A percentile compares a stretch with the other conserved stretches of the same genome.
phyloP scores from a whole-genome alignment of 495 filamentous ascomycete genomes.

The Penicillium silybi region DNA sequence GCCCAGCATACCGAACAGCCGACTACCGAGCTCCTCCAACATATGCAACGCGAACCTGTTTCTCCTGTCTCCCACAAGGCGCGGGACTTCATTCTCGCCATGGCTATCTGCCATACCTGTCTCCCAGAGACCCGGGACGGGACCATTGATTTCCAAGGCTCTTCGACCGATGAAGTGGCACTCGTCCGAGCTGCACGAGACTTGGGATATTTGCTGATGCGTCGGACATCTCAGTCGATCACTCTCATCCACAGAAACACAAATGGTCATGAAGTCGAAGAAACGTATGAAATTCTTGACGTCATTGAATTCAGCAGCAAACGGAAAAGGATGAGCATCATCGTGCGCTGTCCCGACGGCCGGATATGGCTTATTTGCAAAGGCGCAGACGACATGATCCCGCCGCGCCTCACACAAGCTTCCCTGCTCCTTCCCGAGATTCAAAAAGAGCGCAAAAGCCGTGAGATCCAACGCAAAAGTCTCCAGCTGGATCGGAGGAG shows the following conservation, averaged over 20 bases:
- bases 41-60: not conserved
- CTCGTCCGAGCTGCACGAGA: not conserved
- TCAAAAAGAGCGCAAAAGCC: not conserved
- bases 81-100: not conserved
- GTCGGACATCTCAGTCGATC: not conserved
- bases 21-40: not conserved
- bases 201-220: not conserved
- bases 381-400: not conserved
- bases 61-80: not conserved
- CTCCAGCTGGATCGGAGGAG: not conserved
- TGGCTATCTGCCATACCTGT: not conserved
- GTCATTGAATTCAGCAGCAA: not conserved
- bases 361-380: not conserved
- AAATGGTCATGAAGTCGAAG: not conserved
- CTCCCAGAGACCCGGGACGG: not conserved
- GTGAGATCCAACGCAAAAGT: not conserved
- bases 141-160: not conserved
- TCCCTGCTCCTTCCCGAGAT: not conserved
- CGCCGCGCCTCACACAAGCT: not conserved
- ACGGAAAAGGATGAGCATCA: not conserved
- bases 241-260: not conserved
- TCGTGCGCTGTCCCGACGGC: not conserved
- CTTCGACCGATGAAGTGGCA: not conserved
- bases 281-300: not conserved
- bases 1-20: not conserved